These are phyloP conservation scores for Aspergillus oerlinghausenensis DNA, from an alignment of 2,329 filamentous ascomycete genomes.

Conservation along the genomic window DNA sequence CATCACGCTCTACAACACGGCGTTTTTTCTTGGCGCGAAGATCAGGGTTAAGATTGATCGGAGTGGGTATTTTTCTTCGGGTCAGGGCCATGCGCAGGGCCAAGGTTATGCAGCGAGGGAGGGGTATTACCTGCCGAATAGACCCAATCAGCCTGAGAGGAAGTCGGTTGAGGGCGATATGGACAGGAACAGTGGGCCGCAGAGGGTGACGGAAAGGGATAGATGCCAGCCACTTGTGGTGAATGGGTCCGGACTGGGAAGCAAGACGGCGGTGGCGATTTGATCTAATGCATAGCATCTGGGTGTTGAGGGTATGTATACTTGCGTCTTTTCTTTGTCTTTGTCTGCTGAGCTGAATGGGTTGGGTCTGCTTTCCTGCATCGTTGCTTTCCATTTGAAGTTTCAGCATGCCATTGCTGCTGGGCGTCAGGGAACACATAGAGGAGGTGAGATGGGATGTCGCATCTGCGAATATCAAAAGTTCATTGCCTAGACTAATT, in stretches of 20 bases:
- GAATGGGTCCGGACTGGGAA: slow-evolving; percentile 28
- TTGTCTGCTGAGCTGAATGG: background rate
- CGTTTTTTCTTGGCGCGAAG: slow-evolving; percentile 27
- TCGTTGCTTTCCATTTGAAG: background rate
- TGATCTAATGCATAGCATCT: slow-evolving; percentile 1
- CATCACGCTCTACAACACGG: slow-evolving; percentile 29
- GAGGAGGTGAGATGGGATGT: background rate
- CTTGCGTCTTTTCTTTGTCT: background rate
- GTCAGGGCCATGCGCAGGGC: slow-evolving; percentile 1
- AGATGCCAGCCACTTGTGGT: slow-evolving; percentile 29
- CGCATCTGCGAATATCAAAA: background rate
- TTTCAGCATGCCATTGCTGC: background rate
- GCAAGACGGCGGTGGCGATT: slow-evolving; percentile 10
- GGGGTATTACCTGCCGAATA: background rate
- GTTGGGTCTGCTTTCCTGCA: background rate
- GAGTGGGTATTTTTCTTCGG: slow-evolving; percentile 8
- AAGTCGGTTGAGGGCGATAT: background rate
- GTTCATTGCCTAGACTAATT: background rate
- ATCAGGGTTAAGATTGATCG: slow-evolving; percentile 33
- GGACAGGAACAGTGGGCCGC: background rate
- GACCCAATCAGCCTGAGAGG: background rate
- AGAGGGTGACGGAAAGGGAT: background rate
- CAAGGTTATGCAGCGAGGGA: background rate
- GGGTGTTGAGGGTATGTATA: background rate
- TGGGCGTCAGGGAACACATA: background rate